These are phyloP conservation scores for Calonectria pauciramosa DNA, from an alignment of 2,329 filamentous ascomycete species.

Conservation along the genomic window DNA sequence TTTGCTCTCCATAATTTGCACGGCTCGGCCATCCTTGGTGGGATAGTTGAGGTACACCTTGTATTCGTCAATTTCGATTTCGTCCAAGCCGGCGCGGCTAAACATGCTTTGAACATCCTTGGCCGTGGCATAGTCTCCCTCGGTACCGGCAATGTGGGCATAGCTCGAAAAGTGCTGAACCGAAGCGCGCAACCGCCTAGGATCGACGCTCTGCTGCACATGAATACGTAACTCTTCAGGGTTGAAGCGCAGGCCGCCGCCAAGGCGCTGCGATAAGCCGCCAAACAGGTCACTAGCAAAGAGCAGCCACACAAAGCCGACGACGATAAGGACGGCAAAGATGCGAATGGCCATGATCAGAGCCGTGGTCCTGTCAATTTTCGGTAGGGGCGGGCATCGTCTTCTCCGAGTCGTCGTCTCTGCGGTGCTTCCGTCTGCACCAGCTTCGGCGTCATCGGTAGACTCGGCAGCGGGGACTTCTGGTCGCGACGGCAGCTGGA, in stretches of 20 bases:
- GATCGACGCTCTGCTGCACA: slow-evolving; percentile 80
- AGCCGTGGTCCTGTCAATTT: slow-evolving; percentile 57
- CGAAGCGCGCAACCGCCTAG: slow-evolving; percentile 77
- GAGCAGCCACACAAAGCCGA: slow-evolving; percentile 84
- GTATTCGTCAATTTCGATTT: slow-evolving; percentile 82
- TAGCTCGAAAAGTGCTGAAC: slow-evolving; percentile 84
- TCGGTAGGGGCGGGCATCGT: slow-evolving; percentile 49
- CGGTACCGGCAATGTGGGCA: slow-evolving; percentile 93
- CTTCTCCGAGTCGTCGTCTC: slow-evolving; percentile 43
- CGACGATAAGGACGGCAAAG: slow-evolving; percentile 80
- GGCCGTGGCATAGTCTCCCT: slow-evolving; percentile 89
- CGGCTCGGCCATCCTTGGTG: slow-evolving; percentile 78
- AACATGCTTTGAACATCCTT: slow-evolving; percentile 88
- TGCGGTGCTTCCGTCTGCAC: slow-evolving; percentile 44
- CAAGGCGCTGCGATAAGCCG: slow-evolving; percentile 71
- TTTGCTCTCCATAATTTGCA: slow-evolving; percentile 82
- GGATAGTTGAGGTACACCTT: slow-evolving; percentile 96
- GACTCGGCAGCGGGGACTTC: slow-evolving; percentile 37
- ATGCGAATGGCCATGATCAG: slow-evolving; percentile 79
- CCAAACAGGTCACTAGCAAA: slow-evolving; percentile 89
- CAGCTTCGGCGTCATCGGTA: slow-evolving; percentile 42
- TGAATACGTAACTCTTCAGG: slow-evolving; percentile 84
- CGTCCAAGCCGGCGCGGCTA: slow-evolving; percentile 78
- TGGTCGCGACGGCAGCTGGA: slow-evolving; percentile 60
- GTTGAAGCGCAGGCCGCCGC: slow-evolving; percentile 79